Evolutionary conservation across 352 stramenopile species (phyloP).

Genomic region (Pythium phragmiticola): DNA sequence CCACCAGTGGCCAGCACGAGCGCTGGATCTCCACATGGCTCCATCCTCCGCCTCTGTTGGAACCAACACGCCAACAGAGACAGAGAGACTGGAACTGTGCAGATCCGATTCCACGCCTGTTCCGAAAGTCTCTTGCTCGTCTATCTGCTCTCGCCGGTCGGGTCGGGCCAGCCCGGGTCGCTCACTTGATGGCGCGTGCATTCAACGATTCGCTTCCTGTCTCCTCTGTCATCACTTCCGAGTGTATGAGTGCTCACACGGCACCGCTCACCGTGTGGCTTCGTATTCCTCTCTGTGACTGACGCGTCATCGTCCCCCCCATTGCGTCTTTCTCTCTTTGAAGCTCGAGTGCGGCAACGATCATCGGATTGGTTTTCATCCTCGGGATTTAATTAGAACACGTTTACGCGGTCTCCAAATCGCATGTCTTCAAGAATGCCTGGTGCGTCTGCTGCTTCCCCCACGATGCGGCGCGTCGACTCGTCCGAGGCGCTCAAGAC

Average conservation of each 20-base stretch:
- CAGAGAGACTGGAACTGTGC: background rate
- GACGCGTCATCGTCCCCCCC: background rate
- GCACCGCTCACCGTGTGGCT: background rate
- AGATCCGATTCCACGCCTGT: constrained; percentile 6
- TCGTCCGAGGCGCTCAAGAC: constrained; percentile 29
- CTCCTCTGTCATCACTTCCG: background rate
- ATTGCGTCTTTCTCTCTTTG: background rate
- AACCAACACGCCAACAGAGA: background rate
- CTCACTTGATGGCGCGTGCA: background rate
- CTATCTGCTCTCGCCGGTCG: too few relatives aligned
- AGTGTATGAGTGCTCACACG: background rate
- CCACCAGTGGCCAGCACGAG: constrained; percentile 10
- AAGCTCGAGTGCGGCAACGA: too few relatives aligned
- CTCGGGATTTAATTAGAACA: too few relatives aligned
- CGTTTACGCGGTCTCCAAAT: too few relatives aligned
- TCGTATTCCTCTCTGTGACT: background rate
- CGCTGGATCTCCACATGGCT: constrained; percentile 23
- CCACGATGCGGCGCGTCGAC: constrained; percentile 17
- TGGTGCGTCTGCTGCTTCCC: constrained; percentile 6
- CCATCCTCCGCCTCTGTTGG: background rate
- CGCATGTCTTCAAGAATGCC: constrained; percentile 27
- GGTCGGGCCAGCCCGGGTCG: background rate
- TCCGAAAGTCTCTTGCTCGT: background rate
- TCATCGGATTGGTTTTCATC: too few relatives aligned
- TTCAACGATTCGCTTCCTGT: background rate